Conservation (phyloP, 1,284 basidiomycete species). For the Schizophyllum amplum region DNA sequence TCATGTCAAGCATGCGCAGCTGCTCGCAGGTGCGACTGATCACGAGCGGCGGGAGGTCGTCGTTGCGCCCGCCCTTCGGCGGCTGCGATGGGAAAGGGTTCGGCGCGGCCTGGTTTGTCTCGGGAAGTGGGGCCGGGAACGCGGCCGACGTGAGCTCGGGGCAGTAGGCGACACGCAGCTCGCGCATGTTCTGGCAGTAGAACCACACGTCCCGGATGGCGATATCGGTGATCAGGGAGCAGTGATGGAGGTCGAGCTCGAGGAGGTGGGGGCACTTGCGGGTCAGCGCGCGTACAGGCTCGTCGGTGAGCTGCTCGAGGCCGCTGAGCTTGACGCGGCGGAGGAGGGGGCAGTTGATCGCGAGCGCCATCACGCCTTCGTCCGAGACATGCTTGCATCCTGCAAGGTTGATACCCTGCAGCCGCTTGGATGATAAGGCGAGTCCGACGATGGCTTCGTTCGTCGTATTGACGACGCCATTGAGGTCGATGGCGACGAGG, state of each 20-base stretch:
- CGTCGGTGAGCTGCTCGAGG: slow-evolving; percentile 72
- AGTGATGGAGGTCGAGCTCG: slow-evolving; percentile 90
- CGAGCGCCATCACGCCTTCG: slow-evolving; percentile 70
- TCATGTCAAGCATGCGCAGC: slow-evolving; percentile 85
- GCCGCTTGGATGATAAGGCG: slow-evolving; percentile 60
- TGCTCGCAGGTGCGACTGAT: slow-evolving; percentile 65
- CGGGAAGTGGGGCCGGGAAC: slow-evolving; percentile 63
- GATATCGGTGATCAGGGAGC: slow-evolving; percentile 71
- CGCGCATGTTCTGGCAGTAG: slow-evolving; percentile 77
- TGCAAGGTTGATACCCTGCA: slow-evolving; percentile 91
- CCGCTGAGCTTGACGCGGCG: slow-evolving; percentile 85
- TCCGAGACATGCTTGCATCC: slow-evolving; percentile 83
- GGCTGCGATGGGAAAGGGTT: slow-evolving; percentile 41
- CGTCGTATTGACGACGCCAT: slow-evolving; percentile 61
- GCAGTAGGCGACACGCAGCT: slow-evolving; percentile 84
- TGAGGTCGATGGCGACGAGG: slow-evolving; percentile 87
- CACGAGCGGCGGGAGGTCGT: slow-evolving; percentile 54
- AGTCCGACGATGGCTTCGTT: slow-evolving; percentile 68
- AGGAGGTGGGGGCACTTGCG: slow-evolving; percentile 80
- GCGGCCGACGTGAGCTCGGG: slow-evolving; percentile 74
- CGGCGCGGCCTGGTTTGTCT: slow-evolving; percentile 12
- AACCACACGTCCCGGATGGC: slow-evolving; percentile 83
- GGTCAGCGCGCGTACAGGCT: slow-evolving; percentile 76
- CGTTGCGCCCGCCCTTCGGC: slow-evolving; percentile 18
- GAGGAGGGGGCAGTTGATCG: slow-evolving; percentile 66